Evolutionary conservation across 2,329 filamentous ascomycete species (phyloP).

Genomic region (Podosphaera aphanis): DNA sequence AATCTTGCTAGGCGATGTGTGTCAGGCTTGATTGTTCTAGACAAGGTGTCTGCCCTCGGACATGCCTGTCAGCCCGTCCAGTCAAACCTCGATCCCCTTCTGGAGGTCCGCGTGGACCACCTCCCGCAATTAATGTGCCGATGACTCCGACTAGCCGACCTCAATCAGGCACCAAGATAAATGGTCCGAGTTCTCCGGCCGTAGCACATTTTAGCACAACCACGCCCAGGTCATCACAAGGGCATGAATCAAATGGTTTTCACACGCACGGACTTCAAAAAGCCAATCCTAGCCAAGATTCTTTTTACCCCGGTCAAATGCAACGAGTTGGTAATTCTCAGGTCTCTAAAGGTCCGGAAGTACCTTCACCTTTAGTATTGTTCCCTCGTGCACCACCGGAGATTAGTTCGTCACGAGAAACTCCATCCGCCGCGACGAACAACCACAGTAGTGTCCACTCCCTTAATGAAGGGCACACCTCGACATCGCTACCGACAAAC

Average conservation of each 20-base stretch:
- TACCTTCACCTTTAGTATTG: background rate
- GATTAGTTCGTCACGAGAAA: too few species aligned
- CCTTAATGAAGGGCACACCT: too few species aligned
- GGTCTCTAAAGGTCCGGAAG: background rate
- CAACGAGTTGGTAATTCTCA: background rate
- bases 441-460: too few species aligned
- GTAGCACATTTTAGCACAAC: background rate
- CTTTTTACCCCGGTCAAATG: background rate
- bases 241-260: too few species aligned
- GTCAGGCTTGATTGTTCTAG: constrained; percentile 71
- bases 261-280: background rate
- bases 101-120: background rate
- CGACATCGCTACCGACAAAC: background rate
- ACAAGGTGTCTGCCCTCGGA: constrained; percentile 83
- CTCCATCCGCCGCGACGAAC: too few species aligned
- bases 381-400: background rate
- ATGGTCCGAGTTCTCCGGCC: too few species aligned
- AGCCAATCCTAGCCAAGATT: background rate
- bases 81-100: constrained; percentile 28
- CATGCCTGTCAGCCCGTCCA: constrained; percentile 75
- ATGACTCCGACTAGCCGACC: background rate
- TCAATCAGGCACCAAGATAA: background rate
- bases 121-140: background rate
- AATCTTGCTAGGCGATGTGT: constrained; percentile 49
- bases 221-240: background rate